These are phyloP conservation scores for Aspergillus pseudoterreus DNA, from an alignment of 2,329 filamentous ascomycete species.

Conservation along the genomic window DNA sequence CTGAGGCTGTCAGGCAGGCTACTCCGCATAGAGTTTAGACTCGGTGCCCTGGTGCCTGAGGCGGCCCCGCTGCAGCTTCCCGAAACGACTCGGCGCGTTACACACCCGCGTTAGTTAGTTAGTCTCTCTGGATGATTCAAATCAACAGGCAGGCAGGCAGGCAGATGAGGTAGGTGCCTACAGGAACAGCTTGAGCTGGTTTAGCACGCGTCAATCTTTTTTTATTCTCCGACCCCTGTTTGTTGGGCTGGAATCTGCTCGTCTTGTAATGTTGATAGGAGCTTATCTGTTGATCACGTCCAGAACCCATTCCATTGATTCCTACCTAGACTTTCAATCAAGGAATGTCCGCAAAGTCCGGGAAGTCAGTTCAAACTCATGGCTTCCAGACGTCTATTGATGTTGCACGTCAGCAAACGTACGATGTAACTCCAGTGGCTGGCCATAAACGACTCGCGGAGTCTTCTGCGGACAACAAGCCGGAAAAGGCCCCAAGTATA, in stretches of 20 bases:
- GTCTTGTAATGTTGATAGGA: not conserved
- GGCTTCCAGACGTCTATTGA: conserved; percentile 50
- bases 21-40: not conserved
- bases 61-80: not conserved
- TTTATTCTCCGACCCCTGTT: too few species aligned
- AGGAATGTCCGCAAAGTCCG: conserved; percentile 24
- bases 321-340: not conserved
- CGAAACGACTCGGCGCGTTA: conserved; percentile 2
- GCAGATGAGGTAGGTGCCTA: too few species aligned
- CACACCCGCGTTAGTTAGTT: not conserved
- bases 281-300: not conserved
- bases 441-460: conserved; percentile 48
- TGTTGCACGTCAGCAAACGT: conserved; percentile 37
- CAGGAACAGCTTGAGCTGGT: too few species aligned
- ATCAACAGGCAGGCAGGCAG: too few species aligned
- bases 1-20: conserved; percentile 1
- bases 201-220: too few species aligned
- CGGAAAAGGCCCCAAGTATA: conserved; percentile 4
- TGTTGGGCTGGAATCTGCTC: too few species aligned
- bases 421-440: conserved; percentile 39
- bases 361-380: conserved; percentile 44
- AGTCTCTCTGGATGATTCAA: not conserved
- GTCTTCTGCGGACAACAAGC: conserved; percentile 20
- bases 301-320: not conserved
- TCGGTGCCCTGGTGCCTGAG: conserved; percentile 4